Percentiles rank a stretch among this genome's conserved stretches.
Evolutionary conservation across 768 basidiomycete genomes (phyloP).

Genomic region (Boletus pseudopeckii): DNA sequence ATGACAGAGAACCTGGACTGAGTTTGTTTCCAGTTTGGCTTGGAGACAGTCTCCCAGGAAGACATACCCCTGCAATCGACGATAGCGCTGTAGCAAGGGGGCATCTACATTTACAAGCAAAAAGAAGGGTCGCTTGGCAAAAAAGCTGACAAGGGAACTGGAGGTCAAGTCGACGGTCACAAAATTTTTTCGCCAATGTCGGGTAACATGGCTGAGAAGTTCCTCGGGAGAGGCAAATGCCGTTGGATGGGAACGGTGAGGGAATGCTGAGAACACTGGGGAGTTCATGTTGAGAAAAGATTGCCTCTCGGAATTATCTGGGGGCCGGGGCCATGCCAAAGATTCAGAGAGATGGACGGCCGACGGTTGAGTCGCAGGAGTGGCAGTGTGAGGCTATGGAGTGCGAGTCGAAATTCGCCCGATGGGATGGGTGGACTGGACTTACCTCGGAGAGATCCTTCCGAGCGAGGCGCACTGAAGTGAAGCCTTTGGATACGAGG

Average conservation of each 20-base stretch:
- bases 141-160: conserved; percentile 55
- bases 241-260: conserved; percentile 20
- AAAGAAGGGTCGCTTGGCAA: conserved; percentile 87
- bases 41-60: background rate
- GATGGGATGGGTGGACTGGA: background rate
- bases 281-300: conserved; percentile 24
- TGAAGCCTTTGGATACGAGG: conserved; percentile 58
- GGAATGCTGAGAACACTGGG: conserved; percentile 12
- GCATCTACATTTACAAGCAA: conserved; percentile 82
- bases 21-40: conserved; percentile 6
- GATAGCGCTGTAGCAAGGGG: conserved; percentile 67
- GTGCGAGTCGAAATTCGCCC: background rate
- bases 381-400: conserved; percentile 7
- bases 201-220: conserved; percentile 74
- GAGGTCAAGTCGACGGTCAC: conserved; percentile 75
- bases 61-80: conserved; percentile 51
- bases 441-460: conserved; percentile 19
- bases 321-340: background rate
- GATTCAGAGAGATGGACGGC: background rate
- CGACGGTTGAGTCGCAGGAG: background rate
- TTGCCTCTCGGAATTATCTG: conserved; percentile 3
- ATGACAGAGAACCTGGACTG: conserved; percentile 32
- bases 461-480: conserved; percentile 39
- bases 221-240: conserved; percentile 45
- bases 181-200: conserved; percentile 74